Evolutionary conservation across 2,329 filamentous ascomycete genomes (phyloP), one percentile per base, ranked within the genome.

Genomic region (Lecanosticta acicola): DNA sequence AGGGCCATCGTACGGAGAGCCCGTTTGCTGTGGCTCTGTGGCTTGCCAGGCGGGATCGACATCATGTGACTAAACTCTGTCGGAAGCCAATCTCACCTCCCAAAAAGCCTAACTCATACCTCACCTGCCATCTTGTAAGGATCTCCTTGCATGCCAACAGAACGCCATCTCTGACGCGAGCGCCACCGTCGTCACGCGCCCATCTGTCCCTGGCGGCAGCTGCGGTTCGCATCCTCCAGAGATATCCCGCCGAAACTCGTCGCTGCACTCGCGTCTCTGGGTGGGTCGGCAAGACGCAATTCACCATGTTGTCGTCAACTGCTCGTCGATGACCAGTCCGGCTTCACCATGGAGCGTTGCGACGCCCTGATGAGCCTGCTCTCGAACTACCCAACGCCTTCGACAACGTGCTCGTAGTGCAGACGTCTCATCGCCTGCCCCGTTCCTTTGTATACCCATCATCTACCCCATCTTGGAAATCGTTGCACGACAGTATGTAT

Each of bases 111-210:
- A 29, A 7, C 7, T 11, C 11, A 11, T 7, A 5, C 24, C 11
- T 7, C 24, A 5, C 24, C 5, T 11, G 11, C 11, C 24, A 29
- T 29, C 24, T 29, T 29, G n/a, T n/a, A n/a, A n/a, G n/a, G n/a
- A n/a, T n/a, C n/a, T n/a, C 43, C 44, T 39, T 46, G 43, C 39
- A 21, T 42, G 26, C 16, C 32, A 41, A 46, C 38, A 36, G 24
- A 38, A n/a, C n/a, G n/a, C n/a, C n/a, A n/a, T n/a, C n/a, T n/a
- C n/a, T n/a, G n/a, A n/a, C n/a, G n/a, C n/a, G n/a, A n/a, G n/a
- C n/a, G n/a, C n/a, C n/a, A n/a, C n/a, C n/a, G n/a, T n/a, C n/a
- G n/a, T n/a, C n/a, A n/a, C n/a, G n/a, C n/a, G n/a, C n/a, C n/a
- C n/a, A n/a, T n/a, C n/a, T n/a, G n/a, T n/a, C n/a, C 24, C 24